These are phyloP conservation scores for Podila epigama DNA, from an alignment of 192 early-diverging fungal genomes.

Conservation along the genomic window DNA sequence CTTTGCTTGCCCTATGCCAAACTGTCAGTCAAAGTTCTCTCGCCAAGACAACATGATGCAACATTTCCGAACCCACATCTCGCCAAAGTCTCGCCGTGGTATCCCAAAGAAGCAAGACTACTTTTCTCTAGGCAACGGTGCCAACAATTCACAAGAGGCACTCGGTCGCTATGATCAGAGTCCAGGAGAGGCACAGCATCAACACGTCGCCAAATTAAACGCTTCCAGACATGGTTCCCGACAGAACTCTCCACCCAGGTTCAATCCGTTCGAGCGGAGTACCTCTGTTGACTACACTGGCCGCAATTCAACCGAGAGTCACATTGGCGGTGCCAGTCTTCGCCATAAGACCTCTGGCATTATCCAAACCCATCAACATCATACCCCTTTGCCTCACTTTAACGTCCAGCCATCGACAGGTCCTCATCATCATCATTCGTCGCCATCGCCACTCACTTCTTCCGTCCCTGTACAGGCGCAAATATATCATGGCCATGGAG, in stretches of 20 bases:
- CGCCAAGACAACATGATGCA: conserved; percentile 91
- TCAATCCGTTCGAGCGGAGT: conserved; percentile 37
- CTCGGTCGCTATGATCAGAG: conserved; percentile 2
- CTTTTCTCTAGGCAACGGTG: conserved; percentile 11
- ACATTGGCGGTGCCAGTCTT: conserved; percentile 4
- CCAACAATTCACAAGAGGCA: conserved; percentile 27
- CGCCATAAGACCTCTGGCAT: conserved; percentile 34
- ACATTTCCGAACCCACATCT: conserved; percentile 83
- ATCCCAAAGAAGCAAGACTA: conserved; percentile 22
- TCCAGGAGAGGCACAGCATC: conserved; percentile 12
- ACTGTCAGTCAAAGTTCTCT: conserved; percentile 78
- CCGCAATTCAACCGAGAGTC: conserved; percentile 13
- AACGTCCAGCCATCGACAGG: conserved; percentile 16
- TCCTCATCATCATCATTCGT: background rate
- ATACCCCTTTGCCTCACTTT: conserved; percentile 44
- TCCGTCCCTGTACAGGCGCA: conserved; percentile 9
- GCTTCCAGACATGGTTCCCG: conserved; percentile 30
- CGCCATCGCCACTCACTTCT: background rate
- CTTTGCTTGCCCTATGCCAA: conserved; percentile 71
- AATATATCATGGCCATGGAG: no score
- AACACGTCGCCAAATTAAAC: conserved; percentile 22
- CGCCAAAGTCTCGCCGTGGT: conserved; percentile 67
- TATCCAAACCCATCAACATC: conserved; percentile 43
- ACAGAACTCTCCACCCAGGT: conserved; percentile 39
- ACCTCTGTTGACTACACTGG: conserved; percentile 16